Evolutionary conservation across 2,329 filamentous ascomycete genomes (phyloP), one percentile per base, ranked within the genome.

Genomic region (Verticillium zaregamsianum): DNA sequence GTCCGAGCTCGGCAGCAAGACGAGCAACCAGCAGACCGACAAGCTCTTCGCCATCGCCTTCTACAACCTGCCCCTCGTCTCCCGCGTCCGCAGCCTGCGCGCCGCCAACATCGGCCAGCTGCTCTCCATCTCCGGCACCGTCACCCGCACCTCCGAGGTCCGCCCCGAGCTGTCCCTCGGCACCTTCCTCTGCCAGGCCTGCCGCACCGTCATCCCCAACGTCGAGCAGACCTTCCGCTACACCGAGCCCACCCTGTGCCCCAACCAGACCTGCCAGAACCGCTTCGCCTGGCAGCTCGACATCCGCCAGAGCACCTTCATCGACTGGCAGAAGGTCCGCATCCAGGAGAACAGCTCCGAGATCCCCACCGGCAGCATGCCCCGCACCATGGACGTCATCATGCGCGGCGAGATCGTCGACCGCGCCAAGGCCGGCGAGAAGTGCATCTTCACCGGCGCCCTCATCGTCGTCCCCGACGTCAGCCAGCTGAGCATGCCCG

Each of bases 281-380:
- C 89, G 95, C 31, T 80, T 89, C 62, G 92, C 91, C n/a, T 99
- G 95, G 95, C 88, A 93, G 67, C 79, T 99, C n/a, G 94, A 99
- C 69, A 97, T 99, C 70, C 86, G 92, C 54, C 94, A 96, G 75
- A 97, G 93, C 75, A 98, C 93, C 0, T 99, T 99, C 73, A 91
- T 99, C 64, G 95, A 99, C 78, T 99, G 95, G 95, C 95, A 99
- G 74, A 98, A 98, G 75, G 93, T 98, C 28, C 91, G 96, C 65
- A 92, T 98, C 64, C 95, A 99, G 77, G 95, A 99, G 76, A 99
- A 98, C 79, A 97, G 93, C 68, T 94, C 94, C 4, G 95, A 99
- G 74, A 99, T 99, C 40, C 95, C 95, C 0, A 99, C 95, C 0
- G 95, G 95, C 60, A 97, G 93, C 78, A 99, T 99, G 95, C 95